Evolutionary conservation across 1,284 basidiomycete genomes (phyloP).

Genomic region (Lentinus polychrous): DNA sequence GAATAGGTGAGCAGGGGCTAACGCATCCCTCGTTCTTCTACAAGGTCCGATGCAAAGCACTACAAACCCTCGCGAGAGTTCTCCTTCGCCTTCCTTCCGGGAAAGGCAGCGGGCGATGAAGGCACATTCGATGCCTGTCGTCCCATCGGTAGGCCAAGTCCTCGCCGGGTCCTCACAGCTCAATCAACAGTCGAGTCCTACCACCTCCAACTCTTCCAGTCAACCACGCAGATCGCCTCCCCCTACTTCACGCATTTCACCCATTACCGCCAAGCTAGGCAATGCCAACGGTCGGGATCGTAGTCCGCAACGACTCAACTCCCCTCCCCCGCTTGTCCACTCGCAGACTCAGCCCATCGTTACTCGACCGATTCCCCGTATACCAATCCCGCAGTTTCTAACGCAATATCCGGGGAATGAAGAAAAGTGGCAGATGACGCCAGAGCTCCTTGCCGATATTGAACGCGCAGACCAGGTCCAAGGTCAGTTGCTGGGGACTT

Average conservation of each 20-base stretch:
- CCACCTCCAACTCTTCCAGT: constrained; percentile 41
- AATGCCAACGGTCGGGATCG: constrained; percentile 21
- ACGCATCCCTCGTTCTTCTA: constrained; percentile 16
- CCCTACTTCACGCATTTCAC: constrained; percentile 30
- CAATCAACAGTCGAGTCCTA: constrained; percentile 45
- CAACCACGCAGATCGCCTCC: constrained; percentile 36
- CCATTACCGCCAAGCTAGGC: constrained; percentile 32
- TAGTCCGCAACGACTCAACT: constrained; percentile 25
- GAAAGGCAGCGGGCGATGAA: constrained; percentile 54
- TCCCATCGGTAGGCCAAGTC: constrained; percentile 46
- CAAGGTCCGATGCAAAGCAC: constrained; percentile 35
- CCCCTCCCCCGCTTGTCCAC: constrained; percentile 26
- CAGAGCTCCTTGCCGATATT: constrained; percentile 62
- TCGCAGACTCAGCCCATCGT: constrained; percentile 25
- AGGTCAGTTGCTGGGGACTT: constrained; percentile 31
- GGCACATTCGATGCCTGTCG: constrained; percentile 54
- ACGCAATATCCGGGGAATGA: constrained; percentile 42
- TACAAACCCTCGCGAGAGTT: constrained; percentile 51
- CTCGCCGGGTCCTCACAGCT: constrained; percentile 27
- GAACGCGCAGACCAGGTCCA: constrained; percentile 47
- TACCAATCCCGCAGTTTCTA: constrained; percentile 45
- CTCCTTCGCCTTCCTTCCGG: constrained; percentile 58
- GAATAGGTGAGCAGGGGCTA: constrained; percentile 15
- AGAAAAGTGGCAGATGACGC: constrained; percentile 60
- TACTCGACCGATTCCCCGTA: constrained; percentile 51